These are phyloP conservation scores for Aspergillus sp. DNA, from an alignment of 2,329 filamentous ascomycete species.

Conservation along the genomic window DNA sequence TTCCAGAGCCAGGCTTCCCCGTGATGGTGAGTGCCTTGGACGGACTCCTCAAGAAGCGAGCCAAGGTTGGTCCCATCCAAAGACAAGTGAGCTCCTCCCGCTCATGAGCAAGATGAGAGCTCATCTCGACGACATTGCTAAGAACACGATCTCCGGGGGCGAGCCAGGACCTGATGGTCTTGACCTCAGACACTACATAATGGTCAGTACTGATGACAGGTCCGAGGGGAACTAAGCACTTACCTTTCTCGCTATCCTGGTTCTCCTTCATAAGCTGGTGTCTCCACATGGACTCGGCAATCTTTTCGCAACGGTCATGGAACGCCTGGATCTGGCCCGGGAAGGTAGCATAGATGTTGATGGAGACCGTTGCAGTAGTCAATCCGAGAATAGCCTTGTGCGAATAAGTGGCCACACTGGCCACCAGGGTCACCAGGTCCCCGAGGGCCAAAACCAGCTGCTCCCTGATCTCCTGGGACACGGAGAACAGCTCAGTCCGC, in stretches of 20 bases:
- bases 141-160: constrained; percentile 41
- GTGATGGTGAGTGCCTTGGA: constrained; percentile 40
- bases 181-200: constrained; percentile 20
- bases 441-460: constrained; percentile 35
- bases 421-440: constrained; percentile 27
- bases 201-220: not conserved
- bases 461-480: constrained; percentile 42
- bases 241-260: constrained; percentile 21
- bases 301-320: constrained; percentile 25
- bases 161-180: constrained; percentile 32
- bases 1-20: constrained; percentile 32
- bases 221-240: not conserved
- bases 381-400: constrained; percentile 21
- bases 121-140: constrained; percentile 36
- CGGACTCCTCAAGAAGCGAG: constrained; percentile 41
- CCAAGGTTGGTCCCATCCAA: constrained; percentile 45
- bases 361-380: constrained; percentile 17
- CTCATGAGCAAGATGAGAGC: constrained; percentile 32
- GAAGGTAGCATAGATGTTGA: constrained; percentile 35
- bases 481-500: constrained; percentile 40
- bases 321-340: constrained; percentile 30
- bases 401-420: constrained; percentile 29
- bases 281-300: constrained; percentile 34
- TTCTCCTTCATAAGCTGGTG: constrained; percentile 29
- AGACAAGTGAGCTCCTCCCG: constrained; percentile 47